A percentile compares a stretch with the other conserved stretches of the same genome.
Conservation (phyloP, 2,329 filamentous ascomycete genomes). For the Aureobasidium sp. region DNA sequence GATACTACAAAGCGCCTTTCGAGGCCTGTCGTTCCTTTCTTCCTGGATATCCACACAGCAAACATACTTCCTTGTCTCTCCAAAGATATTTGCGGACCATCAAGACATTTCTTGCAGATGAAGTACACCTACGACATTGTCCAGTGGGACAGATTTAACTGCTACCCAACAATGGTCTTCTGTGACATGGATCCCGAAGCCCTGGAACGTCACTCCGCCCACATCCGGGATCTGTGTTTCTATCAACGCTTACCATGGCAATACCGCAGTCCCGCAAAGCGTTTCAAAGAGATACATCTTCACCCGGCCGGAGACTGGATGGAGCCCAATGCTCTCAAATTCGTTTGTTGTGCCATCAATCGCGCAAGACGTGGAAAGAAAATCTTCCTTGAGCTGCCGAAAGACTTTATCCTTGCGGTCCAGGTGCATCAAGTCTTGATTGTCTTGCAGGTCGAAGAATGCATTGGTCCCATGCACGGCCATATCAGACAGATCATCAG, state of each 20-base stretch:
- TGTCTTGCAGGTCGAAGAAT: not conserved
- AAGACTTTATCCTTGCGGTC: not conserved
- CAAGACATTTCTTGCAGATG: not conserved
- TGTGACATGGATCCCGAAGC: not conserved
- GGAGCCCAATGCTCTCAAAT: not conserved
- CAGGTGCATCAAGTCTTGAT: not conserved
- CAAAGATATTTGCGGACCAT: too few species aligned
- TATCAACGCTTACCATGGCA: not conserved
- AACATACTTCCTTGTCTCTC: not conserved
- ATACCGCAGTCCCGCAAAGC: not conserved
- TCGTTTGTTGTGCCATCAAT: not conserved
- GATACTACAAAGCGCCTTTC: not conserved
- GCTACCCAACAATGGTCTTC: not conserved
- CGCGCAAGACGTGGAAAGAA: not conserved
- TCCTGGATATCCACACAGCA: not conserved
- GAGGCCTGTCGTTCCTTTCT: not conserved
- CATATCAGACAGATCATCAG: slow-evolving; percentile 1
- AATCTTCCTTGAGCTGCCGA: not conserved
- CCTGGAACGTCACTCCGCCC: not conserved
- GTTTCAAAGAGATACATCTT: not conserved
- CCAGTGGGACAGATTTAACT: not conserved
- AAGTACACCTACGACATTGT: not conserved
- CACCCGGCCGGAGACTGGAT: not conserved
- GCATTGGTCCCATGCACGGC: not conserved
- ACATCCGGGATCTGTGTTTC: not conserved